Evolutionary conservation across 1,139 yeast species (phyloP).

Genomic region (Geotrichum carabidarum): DNA sequence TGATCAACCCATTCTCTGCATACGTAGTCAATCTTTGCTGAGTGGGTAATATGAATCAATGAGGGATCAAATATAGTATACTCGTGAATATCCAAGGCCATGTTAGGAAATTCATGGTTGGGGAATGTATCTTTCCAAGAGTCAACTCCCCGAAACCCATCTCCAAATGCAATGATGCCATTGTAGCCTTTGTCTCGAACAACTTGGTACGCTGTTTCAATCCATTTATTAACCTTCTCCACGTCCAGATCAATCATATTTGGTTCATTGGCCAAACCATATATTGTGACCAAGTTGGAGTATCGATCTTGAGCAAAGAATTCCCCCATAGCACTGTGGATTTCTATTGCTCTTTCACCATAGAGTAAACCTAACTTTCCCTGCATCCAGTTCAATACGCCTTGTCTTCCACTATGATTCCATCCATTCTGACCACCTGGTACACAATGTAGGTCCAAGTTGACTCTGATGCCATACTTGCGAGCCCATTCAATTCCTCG

Average conservation of each 20-base stretch:
- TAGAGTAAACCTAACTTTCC: slow-evolving; percentile 47
- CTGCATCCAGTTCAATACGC: slow-evolving; percentile 48
- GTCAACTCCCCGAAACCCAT: slow-evolving; percentile 36
- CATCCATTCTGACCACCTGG: slow-evolving; percentile 97
- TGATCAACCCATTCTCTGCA: slow-evolving; percentile 49
- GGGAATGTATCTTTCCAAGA: slow-evolving; percentile 34
- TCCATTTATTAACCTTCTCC: slow-evolving; percentile 34
- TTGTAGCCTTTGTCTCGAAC: slow-evolving; percentile 32
- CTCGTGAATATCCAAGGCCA: slow-evolving; percentile 53
- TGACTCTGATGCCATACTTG: slow-evolving; percentile 58
- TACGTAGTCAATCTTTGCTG: slow-evolving; percentile 34
- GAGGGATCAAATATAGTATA: slow-evolving; percentile 57
- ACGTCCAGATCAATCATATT: slow-evolving; percentile 51
- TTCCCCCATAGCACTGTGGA: slow-evolving; percentile 57
- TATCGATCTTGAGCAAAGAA: slow-evolving; percentile 63
- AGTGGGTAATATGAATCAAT: slow-evolving; percentile 55
- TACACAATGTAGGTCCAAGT: slow-evolving; percentile 93
- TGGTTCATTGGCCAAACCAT: slow-evolving; percentile 86
- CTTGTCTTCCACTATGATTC: slow-evolving; percentile 89
- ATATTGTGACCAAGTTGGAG: slow-evolving; percentile 71
- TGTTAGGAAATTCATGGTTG: slow-evolving; percentile 61
- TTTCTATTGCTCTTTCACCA: slow-evolving; percentile 50
- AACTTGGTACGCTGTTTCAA: slow-evolving; percentile 32
- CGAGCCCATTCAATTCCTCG: slow-evolving; percentile 74
- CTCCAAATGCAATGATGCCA: slow-evolving; percentile 34